These are phyloP conservation scores for Phytophthora tubulina DNA, from an alignment of 352 stramenopile species.

Conservation along the genomic window DNA sequence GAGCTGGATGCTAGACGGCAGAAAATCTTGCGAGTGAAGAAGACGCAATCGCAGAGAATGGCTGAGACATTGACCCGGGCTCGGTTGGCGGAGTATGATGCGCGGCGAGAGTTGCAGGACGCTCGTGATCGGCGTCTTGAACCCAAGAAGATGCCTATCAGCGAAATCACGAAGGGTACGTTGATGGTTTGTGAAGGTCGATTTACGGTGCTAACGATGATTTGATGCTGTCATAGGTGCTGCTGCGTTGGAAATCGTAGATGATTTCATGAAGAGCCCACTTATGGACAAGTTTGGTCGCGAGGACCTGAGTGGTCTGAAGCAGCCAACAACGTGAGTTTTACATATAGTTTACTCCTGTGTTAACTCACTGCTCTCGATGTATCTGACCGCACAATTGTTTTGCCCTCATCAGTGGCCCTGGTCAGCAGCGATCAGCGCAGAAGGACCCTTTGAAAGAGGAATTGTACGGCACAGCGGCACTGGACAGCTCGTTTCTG, in stretches of 20 bases:
- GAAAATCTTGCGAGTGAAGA: constrained; percentile 79
- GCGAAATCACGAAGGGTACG: constrained; percentile 68
- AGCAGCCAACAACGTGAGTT: constrained; percentile 24
- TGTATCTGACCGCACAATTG: not conserved
- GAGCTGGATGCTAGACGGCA: constrained; percentile 61
- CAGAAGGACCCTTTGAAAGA: constrained; percentile 59
- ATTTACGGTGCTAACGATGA: not conserved
- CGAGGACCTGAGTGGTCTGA: not conserved
- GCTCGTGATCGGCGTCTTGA: constrained; percentile 24
- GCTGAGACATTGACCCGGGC: constrained; percentile 68
- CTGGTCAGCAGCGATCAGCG: not conserved
- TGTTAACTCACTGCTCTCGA: not conserved
- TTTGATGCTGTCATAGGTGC: constrained; percentile 49
- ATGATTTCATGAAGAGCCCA: constrained; percentile 81
- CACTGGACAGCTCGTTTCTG: constrained; percentile 61
- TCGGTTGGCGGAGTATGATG: constrained; percentile 70
- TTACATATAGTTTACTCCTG: not conserved
- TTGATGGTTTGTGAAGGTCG: not conserved
- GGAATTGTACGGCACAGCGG: constrained; percentile 66
- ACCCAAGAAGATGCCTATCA: constrained; percentile 54
- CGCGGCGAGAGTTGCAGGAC: constrained; percentile 42
- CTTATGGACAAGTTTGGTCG: constrained; percentile 73
- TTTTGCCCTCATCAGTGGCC: constrained; percentile 4
- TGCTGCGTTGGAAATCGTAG: constrained; percentile 82
- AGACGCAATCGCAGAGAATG: constrained; percentile 81